Evolutionary conservation across 371 early-diverging fungal genomes (phyloP).

Genomic region (Dipsacomyces acuminosporus): DNA sequence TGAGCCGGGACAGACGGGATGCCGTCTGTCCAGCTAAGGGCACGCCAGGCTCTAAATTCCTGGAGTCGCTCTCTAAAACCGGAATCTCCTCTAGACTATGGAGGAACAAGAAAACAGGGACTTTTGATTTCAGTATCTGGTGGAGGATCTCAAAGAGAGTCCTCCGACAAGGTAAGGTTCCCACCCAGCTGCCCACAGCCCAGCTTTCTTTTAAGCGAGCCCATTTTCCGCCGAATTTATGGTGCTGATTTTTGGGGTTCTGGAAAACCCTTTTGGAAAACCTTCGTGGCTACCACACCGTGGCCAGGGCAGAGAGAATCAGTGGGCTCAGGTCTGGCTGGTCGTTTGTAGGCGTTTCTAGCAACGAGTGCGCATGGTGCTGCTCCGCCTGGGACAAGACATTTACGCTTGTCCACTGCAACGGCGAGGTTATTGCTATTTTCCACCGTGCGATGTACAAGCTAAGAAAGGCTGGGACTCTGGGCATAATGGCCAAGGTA

Average conservation of each 20-base stretch:
- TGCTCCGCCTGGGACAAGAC: neutral
- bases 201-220: too few species aligned
- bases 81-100: constrained; percentile 28
- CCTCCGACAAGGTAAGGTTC: too few species aligned
- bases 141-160: too few species aligned
- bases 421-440: constrained; percentile 4
- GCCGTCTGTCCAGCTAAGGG: constrained; percentile 3
- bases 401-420: constrained; percentile 8
- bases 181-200: too few species aligned
- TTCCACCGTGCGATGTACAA: neutral
- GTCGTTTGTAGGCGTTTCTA: constrained; percentile 19
- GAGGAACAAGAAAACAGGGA: constrained; percentile 12
- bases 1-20: neutral
- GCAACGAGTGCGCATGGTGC: constrained; percentile 14
- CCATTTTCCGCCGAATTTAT: too few species aligned
- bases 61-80: constrained; percentile 23
- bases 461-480: constrained; percentile 3
- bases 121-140: constrained; percentile 21
- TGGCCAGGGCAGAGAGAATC: constrained; percentile 3
- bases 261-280: too few species aligned
- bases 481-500: constrained; percentile 4
- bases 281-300: constrained; percentile 6
- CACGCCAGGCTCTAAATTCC: constrained; percentile 26
- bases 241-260: too few species aligned
- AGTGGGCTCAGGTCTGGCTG: neutral